Conservation (phyloP, 1,284 basidiomycete species). For the Irpex sp. region DNA sequence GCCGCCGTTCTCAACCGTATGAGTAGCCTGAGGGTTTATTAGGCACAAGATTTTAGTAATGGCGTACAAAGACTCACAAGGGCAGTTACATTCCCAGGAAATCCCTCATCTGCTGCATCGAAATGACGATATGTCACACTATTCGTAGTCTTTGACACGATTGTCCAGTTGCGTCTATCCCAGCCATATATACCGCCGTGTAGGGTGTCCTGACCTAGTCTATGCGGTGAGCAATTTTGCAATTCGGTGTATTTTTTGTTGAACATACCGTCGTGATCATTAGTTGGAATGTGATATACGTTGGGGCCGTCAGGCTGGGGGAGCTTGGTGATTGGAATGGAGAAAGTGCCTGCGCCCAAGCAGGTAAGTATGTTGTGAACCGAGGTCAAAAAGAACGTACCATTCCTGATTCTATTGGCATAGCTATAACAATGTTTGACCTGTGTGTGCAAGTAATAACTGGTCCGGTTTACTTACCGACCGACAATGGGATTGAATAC, state of each 20-base stretch:
- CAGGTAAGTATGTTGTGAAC: neutral
- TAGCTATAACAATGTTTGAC: constrained; percentile 26
- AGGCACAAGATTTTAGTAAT: neutral
- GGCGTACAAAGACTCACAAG: constrained; percentile 28
- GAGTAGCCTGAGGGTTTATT: constrained; percentile 37
- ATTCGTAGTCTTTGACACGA: constrained; percentile 35
- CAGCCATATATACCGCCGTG: constrained; percentile 53
- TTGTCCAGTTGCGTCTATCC: constrained; percentile 54
- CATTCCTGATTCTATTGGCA: constrained; percentile 51
- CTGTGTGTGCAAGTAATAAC: neutral
- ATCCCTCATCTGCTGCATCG: constrained; percentile 49
- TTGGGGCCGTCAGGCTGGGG: constrained; percentile 42
- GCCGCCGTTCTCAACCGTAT: constrained; percentile 44
- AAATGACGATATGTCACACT: constrained; percentile 50
- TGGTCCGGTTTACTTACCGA: constrained; percentile 27
- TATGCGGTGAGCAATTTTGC: constrained; percentile 5
- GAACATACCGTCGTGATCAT: constrained; percentile 39
- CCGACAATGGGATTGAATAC: constrained; percentile 50
- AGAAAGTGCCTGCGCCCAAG: constrained; percentile 41
- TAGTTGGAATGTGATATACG: constrained; percentile 48
- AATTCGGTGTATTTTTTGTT: too few species aligned
- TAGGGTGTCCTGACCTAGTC: constrained; percentile 38
- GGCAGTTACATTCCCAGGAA: constrained; percentile 48
- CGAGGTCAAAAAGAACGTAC: constrained; percentile 20
- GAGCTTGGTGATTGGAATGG: constrained; percentile 49